Evolutionary conservation across 2,329 filamentous ascomycete species (phyloP).

Genomic region (Pestalotiopsis sp.): DNA sequence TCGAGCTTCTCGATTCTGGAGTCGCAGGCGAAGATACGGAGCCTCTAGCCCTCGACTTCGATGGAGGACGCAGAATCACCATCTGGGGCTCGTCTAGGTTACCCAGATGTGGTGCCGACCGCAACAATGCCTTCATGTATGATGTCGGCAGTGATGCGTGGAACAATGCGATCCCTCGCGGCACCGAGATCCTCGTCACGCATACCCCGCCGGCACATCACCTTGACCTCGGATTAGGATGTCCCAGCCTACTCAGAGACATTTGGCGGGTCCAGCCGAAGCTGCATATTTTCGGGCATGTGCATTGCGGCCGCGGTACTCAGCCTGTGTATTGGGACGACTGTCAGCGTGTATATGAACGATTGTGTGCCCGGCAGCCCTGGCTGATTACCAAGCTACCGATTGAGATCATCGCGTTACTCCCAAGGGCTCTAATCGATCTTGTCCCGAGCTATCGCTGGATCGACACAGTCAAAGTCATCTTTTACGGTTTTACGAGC

Average conservation of each 20-base stretch:
- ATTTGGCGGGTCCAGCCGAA: constrained; percentile 73
- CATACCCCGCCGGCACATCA: constrained; percentile 79
- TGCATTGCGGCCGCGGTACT: constrained; percentile 74
- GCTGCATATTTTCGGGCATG: constrained; percentile 83
- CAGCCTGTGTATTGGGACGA: constrained; percentile 76
- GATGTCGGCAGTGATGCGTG: constrained; percentile 66
- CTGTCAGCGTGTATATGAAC: constrained; percentile 71
- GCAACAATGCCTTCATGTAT: constrained; percentile 80
- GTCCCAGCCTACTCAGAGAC: constrained; percentile 69
- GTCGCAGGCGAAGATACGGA: constrained; percentile 37
- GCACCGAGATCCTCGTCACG: constrained; percentile 79
- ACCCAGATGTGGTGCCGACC: constrained; percentile 69
- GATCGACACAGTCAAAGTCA: constrained; percentile 45
- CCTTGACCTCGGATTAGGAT: constrained; percentile 69
- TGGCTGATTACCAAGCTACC: background rate
- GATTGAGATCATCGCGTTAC: background rate
- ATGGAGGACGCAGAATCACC: constrained; percentile 59
- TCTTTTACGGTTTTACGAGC: constrained; percentile 46
- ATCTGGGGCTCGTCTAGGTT: constrained; percentile 84
- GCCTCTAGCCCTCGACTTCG: constrained; percentile 59
- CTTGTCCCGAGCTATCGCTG: constrained; percentile 47
- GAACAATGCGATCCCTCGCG: constrained; percentile 68
- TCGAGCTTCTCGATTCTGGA: constrained; percentile 77
- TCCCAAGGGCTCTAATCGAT: constrained; percentile 45
- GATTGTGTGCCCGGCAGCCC: constrained; percentile 50